These are phyloP conservation scores for Hemisphaericaspora lyxosophila DNA, from an alignment of 1,139 yeast species.

Conservation along the genomic window DNA sequence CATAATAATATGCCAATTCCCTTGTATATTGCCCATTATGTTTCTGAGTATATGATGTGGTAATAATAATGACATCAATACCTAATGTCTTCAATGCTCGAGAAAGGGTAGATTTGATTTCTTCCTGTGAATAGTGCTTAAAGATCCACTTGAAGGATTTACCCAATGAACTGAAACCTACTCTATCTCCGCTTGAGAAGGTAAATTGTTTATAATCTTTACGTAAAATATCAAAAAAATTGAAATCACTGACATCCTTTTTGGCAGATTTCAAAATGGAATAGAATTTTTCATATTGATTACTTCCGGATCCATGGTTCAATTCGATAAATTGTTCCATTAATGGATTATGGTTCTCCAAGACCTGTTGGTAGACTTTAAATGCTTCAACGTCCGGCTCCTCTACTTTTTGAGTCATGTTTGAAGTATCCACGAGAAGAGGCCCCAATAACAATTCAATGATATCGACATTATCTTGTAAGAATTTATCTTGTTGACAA, in stretches of 20 bases:
- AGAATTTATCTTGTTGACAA: conserved; percentile 15
- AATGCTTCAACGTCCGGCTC: conserved; percentile 51
- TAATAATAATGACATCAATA: conserved; percentile 57
- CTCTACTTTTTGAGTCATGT: conserved; percentile 60
- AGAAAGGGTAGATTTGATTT: conserved; percentile 39
- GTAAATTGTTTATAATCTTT: conserved; percentile 84
- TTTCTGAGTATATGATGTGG: conserved; percentile 57
- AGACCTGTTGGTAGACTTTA: conserved; percentile 27
- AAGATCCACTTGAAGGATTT: conserved; percentile 62
- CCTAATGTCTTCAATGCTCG: conserved; percentile 34
- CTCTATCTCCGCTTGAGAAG: conserved; percentile 34
- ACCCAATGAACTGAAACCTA: conserved; percentile 80
- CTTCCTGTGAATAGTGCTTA: conserved; percentile 27
- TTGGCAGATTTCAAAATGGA: conserved; percentile 53
- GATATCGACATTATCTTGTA: conserved; percentile 31
- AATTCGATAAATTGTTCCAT: conserved; percentile 1
- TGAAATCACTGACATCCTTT: conserved; percentile 60
- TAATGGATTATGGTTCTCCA: conserved; percentile 9
- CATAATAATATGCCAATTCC: conserved; percentile 50
- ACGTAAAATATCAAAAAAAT: conserved; percentile 58
- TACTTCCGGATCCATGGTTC: neutral
- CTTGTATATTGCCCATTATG: conserved; percentile 49
- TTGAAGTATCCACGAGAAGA: conserved; percentile 68
- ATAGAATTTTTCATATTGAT: conserved; percentile 25
- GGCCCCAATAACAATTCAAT: conserved; percentile 62